Conservation (phyloP, 352 stramenopile species). For the Achlya hypogyna region DNA sequence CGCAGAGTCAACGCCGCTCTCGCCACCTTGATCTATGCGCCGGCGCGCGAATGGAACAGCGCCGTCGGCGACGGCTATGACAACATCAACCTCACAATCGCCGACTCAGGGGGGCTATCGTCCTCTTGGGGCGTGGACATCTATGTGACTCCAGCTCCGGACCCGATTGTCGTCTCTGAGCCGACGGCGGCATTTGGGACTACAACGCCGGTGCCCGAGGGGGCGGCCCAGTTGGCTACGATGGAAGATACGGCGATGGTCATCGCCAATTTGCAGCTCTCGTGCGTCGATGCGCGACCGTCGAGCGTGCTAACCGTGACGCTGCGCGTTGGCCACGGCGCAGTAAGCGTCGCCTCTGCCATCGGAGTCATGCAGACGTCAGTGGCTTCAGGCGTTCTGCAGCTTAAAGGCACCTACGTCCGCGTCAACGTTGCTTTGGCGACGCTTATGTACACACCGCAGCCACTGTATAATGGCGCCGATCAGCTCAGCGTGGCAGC, state of each 20-base stretch:
- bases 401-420: conserved; percentile 32
- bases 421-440: conserved; percentile 36
- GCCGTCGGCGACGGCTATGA: conserved; percentile 41
- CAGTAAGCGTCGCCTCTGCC: conserved; percentile 14
- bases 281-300: conserved; percentile 9
- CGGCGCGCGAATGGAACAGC: conserved; percentile 59
- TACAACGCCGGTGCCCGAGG: neutral
- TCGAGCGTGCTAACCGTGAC: conserved; percentile 12
- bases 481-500: conserved; percentile 36
- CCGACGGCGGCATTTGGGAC: neutral
- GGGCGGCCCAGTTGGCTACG: neutral
- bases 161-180: conserved; percentile 22
- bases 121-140: conserved; percentile 12
- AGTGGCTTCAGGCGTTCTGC: conserved; percentile 21
- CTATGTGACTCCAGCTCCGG: conserved; percentile 22
- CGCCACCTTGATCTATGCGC: conserved; percentile 39
- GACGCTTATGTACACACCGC: conserved; percentile 34
- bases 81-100: conserved; percentile 32
- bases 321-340: conserved; percentile 6
- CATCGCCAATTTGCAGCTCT: conserved; percentile 10
- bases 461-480: conserved; percentile 32
- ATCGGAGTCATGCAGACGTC: conserved; percentile 16
- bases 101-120: conserved; percentile 25
- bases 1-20: conserved; percentile 37
- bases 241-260: neutral